Evolutionary conservation across 257 asterid genomes (phyloP).

Genomic region (Verbena officinalis): DNA sequence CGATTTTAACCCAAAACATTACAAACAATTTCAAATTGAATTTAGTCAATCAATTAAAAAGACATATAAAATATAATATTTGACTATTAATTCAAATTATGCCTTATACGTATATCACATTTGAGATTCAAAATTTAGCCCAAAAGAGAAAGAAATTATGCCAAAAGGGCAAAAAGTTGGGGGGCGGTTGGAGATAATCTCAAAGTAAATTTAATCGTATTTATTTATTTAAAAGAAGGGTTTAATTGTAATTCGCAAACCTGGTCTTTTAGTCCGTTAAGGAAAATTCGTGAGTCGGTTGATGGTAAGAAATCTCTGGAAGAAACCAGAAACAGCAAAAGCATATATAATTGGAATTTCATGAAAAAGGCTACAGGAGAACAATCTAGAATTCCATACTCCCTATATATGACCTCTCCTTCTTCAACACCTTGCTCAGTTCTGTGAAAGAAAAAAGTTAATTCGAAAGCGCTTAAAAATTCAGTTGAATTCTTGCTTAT

Average conservation of each 20-base stretch:
- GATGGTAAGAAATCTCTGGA: slow-evolving; percentile 17
- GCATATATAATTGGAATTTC: background rate
- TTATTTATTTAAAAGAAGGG: no score
- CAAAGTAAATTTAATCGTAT: background rate
- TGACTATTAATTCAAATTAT: no score
- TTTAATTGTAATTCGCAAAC: no score
- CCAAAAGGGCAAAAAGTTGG: background rate
- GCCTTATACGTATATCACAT: no score
- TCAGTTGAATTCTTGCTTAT: background rate
- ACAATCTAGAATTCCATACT: slow-evolving; percentile 13
- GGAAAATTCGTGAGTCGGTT: background rate
- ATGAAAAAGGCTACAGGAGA: background rate
- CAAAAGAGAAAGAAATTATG: background rate
- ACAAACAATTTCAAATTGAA: no score
- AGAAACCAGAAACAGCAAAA: slow-evolving; percentile 20
- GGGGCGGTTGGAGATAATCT: background rate
- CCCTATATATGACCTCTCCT: slow-evolving; percentile 16
- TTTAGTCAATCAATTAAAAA: no score
- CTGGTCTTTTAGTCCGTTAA: no score
- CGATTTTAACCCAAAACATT: no score
- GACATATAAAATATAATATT: no score
- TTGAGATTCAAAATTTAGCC: no score
- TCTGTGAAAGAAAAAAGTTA: background rate
- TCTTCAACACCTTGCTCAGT: background rate
- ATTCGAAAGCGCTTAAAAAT: no score